phyloP scores from a whole-genome alignment of 345 rosid species.

The Melastoma malabathricum region DNA sequence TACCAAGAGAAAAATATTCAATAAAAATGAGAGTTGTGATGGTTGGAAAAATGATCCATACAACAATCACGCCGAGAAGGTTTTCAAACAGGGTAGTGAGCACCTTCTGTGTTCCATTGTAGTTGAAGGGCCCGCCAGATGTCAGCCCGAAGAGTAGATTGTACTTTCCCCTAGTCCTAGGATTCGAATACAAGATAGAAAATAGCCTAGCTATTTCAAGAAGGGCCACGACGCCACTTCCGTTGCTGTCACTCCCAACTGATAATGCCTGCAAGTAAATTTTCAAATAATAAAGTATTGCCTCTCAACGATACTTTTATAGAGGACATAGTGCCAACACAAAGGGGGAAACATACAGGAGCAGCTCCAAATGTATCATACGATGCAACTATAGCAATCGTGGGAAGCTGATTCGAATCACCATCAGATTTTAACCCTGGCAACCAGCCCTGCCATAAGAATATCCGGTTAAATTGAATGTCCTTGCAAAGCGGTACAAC shows the following conservation, averaged over 20 bases:
- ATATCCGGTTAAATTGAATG: slow-evolving; percentile 4
- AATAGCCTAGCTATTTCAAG: slow-evolving; percentile 94
- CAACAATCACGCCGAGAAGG: neutral
- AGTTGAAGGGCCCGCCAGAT: slow-evolving; percentile 95
- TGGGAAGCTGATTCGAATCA: slow-evolving; percentile 77
- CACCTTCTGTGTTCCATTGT: slow-evolving; percentile 95
- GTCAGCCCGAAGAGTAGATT: slow-evolving; percentile 89
- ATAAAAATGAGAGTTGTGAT: neutral
- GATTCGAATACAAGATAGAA: slow-evolving; percentile 80
- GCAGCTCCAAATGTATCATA: slow-evolving; percentile 96
- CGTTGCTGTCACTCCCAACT: slow-evolving; percentile 93
- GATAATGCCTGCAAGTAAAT: slow-evolving; percentile 66
- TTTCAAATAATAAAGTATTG: neutral
- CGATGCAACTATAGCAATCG: slow-evolving; percentile 89
- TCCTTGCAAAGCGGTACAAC: neutral
- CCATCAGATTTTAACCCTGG: slow-evolving; percentile 85
- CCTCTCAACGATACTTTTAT: no score
- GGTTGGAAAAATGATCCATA: neutral
- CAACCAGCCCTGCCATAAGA: slow-evolving; percentile 74
- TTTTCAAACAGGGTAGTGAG: slow-evolving; percentile 11
- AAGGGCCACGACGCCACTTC: slow-evolving; percentile 88
- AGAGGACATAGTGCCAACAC: neutral
- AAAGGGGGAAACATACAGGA: slow-evolving; percentile 50
- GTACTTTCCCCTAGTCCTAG: slow-evolving; percentile 90
- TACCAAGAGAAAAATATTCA: slow-evolving; percentile 5